Evolutionary conservation across 2,329 filamentous ascomycete species (phyloP).

Genomic region (Fusarium sp.): DNA sequence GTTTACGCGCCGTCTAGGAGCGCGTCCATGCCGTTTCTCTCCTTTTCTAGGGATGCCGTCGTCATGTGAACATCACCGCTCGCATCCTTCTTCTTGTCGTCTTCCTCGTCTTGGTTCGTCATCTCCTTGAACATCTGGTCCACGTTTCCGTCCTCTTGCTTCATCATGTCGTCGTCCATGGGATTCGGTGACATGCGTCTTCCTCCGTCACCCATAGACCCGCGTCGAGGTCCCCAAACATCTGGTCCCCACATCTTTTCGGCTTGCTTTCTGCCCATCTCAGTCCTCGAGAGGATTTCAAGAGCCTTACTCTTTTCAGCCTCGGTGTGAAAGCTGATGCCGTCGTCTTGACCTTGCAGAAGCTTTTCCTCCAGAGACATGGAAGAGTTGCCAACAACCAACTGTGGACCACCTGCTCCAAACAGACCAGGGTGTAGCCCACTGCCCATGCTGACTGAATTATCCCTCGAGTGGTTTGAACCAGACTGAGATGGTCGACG

Average conservation of each 20-base stretch:
- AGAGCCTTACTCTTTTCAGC: slow-evolving; percentile 61
- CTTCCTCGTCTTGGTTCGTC: slow-evolving; percentile 63
- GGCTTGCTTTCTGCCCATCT: slow-evolving; percentile 60
- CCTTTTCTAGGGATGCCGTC: slow-evolving; percentile 56
- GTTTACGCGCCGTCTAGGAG: slow-evolving; percentile 56
- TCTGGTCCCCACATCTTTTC: slow-evolving; percentile 63
- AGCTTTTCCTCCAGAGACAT: slow-evolving; percentile 63
- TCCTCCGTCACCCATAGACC: slow-evolving; percentile 42
- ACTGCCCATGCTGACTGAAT: slow-evolving; percentile 54
- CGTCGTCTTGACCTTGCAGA: slow-evolving; percentile 59
- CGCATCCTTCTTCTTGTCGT: slow-evolving; percentile 50
- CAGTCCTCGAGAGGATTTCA: slow-evolving; percentile 63
- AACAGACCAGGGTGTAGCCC: slow-evolving; percentile 57
- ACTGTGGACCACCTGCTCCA: slow-evolving; percentile 53
- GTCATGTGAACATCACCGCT: slow-evolving; percentile 49
- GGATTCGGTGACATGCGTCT: slow-evolving; percentile 42
- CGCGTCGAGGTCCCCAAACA: slow-evolving; percentile 54
- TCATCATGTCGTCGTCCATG: slow-evolving; percentile 46
- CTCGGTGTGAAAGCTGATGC: slow-evolving; percentile 57
- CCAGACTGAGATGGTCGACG: slow-evolving; percentile 38
- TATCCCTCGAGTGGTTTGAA: slow-evolving; percentile 46
- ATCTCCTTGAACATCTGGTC: slow-evolving; percentile 68
- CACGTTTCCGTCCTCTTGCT: slow-evolving; percentile 58
- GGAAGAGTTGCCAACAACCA: slow-evolving; percentile 53
- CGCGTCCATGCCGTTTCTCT: slow-evolving; percentile 59